phyloP scores from a whole-genome alignment of 177 flowering plant genomes.

The Tripterygium wilfordii region DNA sequence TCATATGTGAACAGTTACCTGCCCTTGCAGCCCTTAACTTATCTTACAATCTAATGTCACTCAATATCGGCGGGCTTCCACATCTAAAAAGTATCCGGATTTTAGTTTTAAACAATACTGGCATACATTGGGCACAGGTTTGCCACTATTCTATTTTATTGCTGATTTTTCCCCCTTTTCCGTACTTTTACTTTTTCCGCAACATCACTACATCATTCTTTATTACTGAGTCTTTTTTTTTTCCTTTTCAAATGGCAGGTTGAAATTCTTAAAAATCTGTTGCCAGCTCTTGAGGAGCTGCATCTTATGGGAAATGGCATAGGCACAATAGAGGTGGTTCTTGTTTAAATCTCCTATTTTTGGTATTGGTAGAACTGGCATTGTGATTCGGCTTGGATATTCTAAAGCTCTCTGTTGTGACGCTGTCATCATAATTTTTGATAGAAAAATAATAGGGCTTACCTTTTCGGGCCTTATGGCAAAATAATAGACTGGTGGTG shows the following conservation, averaged over 20 bases:
- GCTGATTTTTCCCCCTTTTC: slow-evolving; percentile 14
- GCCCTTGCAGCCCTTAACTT: slow-evolving; percentile 63
- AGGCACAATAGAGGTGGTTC: slow-evolving; percentile 41
- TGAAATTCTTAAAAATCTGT: slow-evolving; percentile 58
- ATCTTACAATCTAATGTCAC: slow-evolving; percentile 50
- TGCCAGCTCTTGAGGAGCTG: slow-evolving; percentile 69
- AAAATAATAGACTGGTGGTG: too few relatives aligned
- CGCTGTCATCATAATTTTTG: too few relatives aligned
- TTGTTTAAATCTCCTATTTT: background rate
- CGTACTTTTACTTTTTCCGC: background rate
- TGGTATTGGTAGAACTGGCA: background rate
- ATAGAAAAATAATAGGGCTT: too few relatives aligned
- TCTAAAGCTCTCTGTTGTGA: too few relatives aligned
- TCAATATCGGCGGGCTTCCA: slow-evolving; percentile 36
- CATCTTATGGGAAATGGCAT: slow-evolving; percentile 83
- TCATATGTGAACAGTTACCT: slow-evolving; percentile 62
- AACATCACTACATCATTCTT: background rate
- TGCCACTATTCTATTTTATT: background rate
- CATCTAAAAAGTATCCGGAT: slow-evolving; percentile 47
- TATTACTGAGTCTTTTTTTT: background rate
- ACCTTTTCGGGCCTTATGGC: too few relatives aligned
- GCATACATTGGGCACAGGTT: slow-evolving; percentile 78
- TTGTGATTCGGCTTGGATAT: too few relatives aligned
- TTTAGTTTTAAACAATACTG: slow-evolving; percentile 71
- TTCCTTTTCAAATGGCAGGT: slow-evolving; percentile 39